Percentiles rank a stretch among this genome's conserved stretches.
Evolutionary conservation across 2,329 filamentous ascomycete species (phyloP).

Genomic region (Colletotrichum gigasporum): DNA sequence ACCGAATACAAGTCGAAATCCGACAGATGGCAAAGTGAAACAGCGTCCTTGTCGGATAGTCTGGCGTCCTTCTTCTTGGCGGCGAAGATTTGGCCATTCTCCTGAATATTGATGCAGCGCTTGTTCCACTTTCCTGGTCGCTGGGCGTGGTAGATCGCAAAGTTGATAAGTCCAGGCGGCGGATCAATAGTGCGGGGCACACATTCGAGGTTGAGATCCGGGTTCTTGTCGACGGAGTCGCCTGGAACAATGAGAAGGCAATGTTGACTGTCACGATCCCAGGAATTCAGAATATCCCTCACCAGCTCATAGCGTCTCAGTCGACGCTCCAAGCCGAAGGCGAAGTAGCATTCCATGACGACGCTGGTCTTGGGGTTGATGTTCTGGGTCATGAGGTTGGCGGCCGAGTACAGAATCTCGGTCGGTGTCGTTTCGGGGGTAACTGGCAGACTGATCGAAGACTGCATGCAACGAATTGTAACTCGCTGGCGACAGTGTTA

Average conservation of each 20-base stretch:
- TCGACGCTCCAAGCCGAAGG: conserved; percentile 82
- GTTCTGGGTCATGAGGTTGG: conserved; percentile 68
- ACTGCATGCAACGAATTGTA: conserved; percentile 75
- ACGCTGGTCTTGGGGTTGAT: conserved; percentile 74
- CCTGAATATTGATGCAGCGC: conserved; percentile 77
- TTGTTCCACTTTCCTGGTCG: conserved; percentile 90
- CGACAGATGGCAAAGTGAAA: conserved; percentile 82
- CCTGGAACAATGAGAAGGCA: conserved; percentile 73
- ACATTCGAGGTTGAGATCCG: conserved; percentile 71
- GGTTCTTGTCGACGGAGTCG: conserved; percentile 61
- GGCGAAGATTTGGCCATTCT: conserved; percentile 76
- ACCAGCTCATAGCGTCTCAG: conserved; percentile 87
- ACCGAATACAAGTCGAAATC: conserved; percentile 93
- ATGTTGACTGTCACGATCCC: conserved; percentile 85
- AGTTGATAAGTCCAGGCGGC: conserved; percentile 69
- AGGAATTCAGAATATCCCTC: conserved; percentile 90
- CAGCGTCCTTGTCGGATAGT: conserved; percentile 70
- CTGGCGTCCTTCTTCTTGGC: conserved; percentile 76
- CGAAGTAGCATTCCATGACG: conserved; percentile 79
- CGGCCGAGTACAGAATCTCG: conserved; percentile 76
- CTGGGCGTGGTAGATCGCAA: conserved; percentile 83
- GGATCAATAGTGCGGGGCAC: conserved; percentile 68
- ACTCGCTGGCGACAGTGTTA: conserved; percentile 64
- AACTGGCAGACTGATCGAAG: conserved; percentile 76
- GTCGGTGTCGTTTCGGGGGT: conserved; percentile 77